Percentiles rank a stretch among this genome's conserved stretches.
Evolutionary conservation across 148 eudicot genomes (phyloP).

Genomic region (Camellia japonica): DNA sequence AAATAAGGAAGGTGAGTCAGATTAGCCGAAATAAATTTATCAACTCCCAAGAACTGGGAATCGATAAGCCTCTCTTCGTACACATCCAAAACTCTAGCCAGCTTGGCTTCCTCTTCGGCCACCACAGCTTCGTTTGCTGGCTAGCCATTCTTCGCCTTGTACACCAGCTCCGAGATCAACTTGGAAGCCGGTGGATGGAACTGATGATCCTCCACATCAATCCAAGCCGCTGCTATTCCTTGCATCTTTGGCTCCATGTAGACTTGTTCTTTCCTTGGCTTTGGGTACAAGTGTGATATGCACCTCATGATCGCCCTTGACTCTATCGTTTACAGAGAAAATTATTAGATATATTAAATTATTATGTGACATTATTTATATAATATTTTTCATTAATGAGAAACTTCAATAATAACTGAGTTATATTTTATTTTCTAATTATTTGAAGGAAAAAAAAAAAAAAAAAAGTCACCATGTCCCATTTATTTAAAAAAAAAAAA

Average conservation of each 20-base stretch:
- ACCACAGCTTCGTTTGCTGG: neutral
- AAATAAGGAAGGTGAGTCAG: constrained; percentile 26
- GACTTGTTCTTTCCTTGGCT: constrained; percentile 19
- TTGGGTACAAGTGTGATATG: no score
- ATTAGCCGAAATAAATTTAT: constrained; percentile 36
- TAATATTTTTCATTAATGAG: no score
- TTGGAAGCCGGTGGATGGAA: constrained; percentile 25
- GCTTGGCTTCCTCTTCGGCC: constrained; percentile 14
- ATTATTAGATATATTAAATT: no score
- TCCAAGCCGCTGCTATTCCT: constrained; percentile 30
- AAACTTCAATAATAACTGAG: no score
- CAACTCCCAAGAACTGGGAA: constrained; percentile 30
- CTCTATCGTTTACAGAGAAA: no score
- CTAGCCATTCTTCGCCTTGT: constrained; percentile 4
- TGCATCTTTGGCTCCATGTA: constrained; percentile 26
- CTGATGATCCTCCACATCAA: constrained; percentile 38
- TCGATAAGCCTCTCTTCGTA: constrained; percentile 27
- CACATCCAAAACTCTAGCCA: constrained; percentile 27
- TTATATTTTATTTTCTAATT: no score
- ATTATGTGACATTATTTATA: no score
- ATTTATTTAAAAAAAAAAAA: no score
- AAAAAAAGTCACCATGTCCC: no score
- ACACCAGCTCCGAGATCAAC: constrained; percentile 29
- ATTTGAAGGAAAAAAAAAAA: no score
- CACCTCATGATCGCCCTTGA: no score